These are phyloP conservation scores for Perkinsus marinus DNA, from an alignment of 169 alveolate genomes.

Conservation along the genomic window DNA sequence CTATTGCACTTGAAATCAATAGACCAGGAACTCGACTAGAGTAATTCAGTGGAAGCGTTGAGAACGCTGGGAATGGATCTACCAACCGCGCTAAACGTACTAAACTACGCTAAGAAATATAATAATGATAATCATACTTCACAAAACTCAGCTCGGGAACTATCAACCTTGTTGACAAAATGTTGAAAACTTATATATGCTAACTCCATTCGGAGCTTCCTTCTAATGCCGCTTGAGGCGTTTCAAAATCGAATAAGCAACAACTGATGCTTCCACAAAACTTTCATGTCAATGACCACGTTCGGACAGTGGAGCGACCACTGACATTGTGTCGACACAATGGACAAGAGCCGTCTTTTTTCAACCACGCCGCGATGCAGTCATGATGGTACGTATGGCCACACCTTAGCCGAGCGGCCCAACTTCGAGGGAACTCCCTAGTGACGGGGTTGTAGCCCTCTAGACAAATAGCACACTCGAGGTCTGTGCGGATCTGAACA, in stretches of 20 bases:
- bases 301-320: neutral
- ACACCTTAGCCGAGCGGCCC: neutral
- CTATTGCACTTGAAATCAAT: too few species aligned
- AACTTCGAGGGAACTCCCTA: neutral
- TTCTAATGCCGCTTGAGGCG: neutral
- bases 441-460: neutral
- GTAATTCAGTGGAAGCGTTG: too few species aligned
- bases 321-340: neutral
- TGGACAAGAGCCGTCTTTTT: neutral
- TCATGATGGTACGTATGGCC: neutral
- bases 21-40: too few species aligned
- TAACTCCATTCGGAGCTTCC: neutral
- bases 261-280: neutral
- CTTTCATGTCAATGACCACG: neutral
- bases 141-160: neutral
- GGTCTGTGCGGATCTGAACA: neutral
- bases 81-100: too few species aligned
- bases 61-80: too few species aligned
- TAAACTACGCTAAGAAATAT: too few species aligned
- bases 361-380: neutral
- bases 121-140: too few species aligned
- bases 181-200: neutral
- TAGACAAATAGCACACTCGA: neutral
- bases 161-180: neutral
- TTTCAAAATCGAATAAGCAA: neutral